Percentiles rank a stretch among this genome's conserved stretches.
Conservation (phyloP, 1,284 basidiomycete genomes). For the Violaceomyces palustris region DNA sequence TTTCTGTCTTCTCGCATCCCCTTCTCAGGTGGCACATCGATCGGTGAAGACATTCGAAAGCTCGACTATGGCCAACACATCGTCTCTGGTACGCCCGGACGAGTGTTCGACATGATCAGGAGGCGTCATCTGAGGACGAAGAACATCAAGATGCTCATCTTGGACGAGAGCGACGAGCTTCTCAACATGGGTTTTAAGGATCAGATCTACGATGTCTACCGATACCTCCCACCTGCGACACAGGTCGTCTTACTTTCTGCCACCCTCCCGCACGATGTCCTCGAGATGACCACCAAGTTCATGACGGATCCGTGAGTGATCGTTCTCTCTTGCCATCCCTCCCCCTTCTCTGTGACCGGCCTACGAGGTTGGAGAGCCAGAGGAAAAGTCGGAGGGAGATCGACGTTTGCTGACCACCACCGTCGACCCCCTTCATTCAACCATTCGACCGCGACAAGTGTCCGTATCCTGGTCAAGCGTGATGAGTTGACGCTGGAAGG, state of each 20-base stretch:
- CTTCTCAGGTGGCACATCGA: constrained; percentile 67
- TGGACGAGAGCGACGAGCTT: constrained; percentile 96
- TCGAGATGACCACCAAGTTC: constrained; percentile 99
- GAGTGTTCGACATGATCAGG: constrained; percentile 99
- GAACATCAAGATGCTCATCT: constrained; percentile 98
- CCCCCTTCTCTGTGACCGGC: too few species aligned
- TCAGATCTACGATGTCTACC: constrained; percentile 99
- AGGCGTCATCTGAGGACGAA: constrained; percentile 86
- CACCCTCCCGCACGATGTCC: constrained; percentile 91
- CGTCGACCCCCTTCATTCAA: neutral
- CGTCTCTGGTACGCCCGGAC: constrained; percentile 93
- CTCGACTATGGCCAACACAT: constrained; percentile 97
- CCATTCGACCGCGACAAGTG: constrained; percentile 40
- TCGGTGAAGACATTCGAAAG: constrained; percentile 97
- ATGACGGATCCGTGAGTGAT: constrained; percentile 78
- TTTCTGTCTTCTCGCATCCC: neutral
- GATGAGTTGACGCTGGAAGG: constrained; percentile 98
- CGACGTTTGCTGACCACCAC: too few species aligned
- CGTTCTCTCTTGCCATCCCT: neutral
- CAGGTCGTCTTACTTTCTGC: constrained; percentile 95
- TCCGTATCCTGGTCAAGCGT: constrained; percentile 98
- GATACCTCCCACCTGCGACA: constrained; percentile 94
- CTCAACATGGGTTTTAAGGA: constrained; percentile 99
- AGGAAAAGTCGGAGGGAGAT: too few species aligned
- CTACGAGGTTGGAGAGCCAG: too few species aligned